Percentiles rank a stretch among this genome's conserved stretches.
Conservation (phyloP, 2,329 filamentous ascomycete genomes). For the Waltergamsia citrina region DNA sequence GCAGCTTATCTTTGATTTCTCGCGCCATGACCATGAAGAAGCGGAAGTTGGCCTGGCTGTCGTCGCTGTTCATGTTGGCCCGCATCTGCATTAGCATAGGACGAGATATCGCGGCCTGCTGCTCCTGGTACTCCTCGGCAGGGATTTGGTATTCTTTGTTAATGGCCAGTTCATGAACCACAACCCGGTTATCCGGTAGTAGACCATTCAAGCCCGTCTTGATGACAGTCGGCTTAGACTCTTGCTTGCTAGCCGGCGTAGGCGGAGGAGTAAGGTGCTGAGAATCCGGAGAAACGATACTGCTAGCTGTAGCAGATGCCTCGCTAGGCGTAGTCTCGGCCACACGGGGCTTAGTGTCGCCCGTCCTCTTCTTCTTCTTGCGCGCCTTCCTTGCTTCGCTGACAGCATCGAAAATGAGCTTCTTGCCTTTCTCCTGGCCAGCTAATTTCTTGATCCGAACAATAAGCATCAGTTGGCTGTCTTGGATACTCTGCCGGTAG, state of each 20-base stretch:
- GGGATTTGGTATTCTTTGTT: constrained; percentile 71
- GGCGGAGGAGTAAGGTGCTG: constrained; percentile 43
- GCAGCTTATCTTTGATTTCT: constrained; percentile 61
- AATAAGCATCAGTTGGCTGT: constrained; percentile 72
- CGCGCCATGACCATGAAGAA: constrained; percentile 64
- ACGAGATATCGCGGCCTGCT: constrained; percentile 36
- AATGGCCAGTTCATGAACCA: constrained; percentile 73
- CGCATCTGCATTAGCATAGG: constrained; percentile 48
- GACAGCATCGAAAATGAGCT: constrained; percentile 66
- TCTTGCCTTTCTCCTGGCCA: constrained; percentile 60
- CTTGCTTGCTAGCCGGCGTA: constrained; percentile 18
- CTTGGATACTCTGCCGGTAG: constrained; percentile 72
- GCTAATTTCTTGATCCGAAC: constrained; percentile 72
- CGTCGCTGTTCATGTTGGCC: constrained; percentile 56
- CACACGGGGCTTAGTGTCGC: constrained; percentile 62
- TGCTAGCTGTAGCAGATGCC: constrained; percentile 25
- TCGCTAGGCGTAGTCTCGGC: constrained; percentile 35
- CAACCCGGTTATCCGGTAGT: constrained; percentile 63
- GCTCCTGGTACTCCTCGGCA: constrained; percentile 47
- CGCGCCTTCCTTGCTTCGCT: constrained; percentile 58
- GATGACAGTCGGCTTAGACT: constrained; percentile 22
- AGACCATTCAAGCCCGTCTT: constrained; percentile 37
- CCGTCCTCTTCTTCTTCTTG: constrained; percentile 54
- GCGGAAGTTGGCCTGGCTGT: constrained; percentile 52
- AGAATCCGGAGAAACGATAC: constrained; percentile 25